phyloP scores from a whole-genome alignment of 2,329 filamentous ascomycete genomes.

The Pseudogymnoascus sp. region DNA sequence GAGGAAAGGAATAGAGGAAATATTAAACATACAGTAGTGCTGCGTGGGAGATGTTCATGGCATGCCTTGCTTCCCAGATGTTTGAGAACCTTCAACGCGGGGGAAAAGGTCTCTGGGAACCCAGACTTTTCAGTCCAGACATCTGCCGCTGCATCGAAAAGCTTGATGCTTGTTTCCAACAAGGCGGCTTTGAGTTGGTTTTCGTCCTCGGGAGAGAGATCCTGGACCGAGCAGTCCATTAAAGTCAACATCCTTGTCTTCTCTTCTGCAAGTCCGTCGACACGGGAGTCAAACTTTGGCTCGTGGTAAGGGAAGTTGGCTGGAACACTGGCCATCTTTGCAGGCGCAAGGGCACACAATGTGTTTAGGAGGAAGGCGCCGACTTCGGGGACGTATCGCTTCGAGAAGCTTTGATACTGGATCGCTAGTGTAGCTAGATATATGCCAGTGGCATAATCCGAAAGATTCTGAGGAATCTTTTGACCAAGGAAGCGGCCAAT shows the following conservation, averaged over 20 bases:
- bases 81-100: constrained; percentile 49
- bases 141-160: constrained; percentile 61
- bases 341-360: constrained; percentile 57
- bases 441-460: constrained; percentile 64
- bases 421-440: constrained; percentile 73
- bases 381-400: constrained; percentile 82
- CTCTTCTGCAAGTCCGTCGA: constrained; percentile 36
- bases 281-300: constrained; percentile 42
- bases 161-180: constrained; percentile 52
- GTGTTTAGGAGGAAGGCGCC: constrained; percentile 74
- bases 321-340: constrained; percentile 37
- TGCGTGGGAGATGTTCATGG: constrained; percentile 41
- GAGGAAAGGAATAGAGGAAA: background rate
- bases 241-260: constrained; percentile 48
- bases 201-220: constrained; percentile 21
- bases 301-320: constrained; percentile 56
- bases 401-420: constrained; percentile 76
- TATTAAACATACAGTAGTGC: constrained; percentile 19
- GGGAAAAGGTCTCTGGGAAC: constrained; percentile 71
- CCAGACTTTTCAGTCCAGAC: constrained; percentile 66
- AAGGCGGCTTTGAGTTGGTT: constrained; percentile 47
- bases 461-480: constrained; percentile 55
- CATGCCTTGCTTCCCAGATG: constrained; percentile 51
- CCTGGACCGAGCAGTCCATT: constrained; percentile 42
- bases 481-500: constrained; percentile 78